phyloP scores from a whole-genome alignment of 306 rosid genomes.

The Neltuma alba region DNA sequence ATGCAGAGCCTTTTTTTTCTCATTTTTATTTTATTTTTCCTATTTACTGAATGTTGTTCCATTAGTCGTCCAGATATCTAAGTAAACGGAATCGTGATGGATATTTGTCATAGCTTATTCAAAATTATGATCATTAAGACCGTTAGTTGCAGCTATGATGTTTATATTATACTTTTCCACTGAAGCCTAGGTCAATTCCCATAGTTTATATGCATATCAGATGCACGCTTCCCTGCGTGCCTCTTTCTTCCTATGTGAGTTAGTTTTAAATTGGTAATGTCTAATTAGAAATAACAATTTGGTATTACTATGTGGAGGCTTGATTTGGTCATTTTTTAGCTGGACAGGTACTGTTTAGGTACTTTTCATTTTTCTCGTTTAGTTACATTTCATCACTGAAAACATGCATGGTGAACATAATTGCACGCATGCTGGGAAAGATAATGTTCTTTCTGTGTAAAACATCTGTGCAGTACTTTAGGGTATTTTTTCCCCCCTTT shows the following conservation, averaged over 20 bases:
- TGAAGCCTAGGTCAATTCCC: not conserved
- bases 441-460: constrained; percentile 7
- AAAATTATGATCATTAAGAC: not conserved
- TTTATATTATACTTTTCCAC: not conserved
- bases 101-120: not conserved
- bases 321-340: not conserved
- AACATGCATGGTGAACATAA: not conserved
- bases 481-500: not conserved
- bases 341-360: not conserved
- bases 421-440: not conserved
- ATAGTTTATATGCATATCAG: not conserved
- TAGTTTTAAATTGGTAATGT: constrained; percentile 9
- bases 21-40: not conserved
- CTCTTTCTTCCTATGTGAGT: not conserved
- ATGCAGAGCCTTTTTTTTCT: not conserved
- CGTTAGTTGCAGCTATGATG: constrained; percentile 8
- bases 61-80: not conserved
- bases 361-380: not conserved
- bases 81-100: not conserved
- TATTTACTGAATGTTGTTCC: not conserved
- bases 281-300: constrained; percentile 1
- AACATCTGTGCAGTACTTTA: not conserved
- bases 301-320: not conserved
- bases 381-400: constrained; percentile 6
- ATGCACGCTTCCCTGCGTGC: not conserved